Evolutionary conservation across 805 yeast species (phyloP), one percentile per base, ranked within the genome.

Genomic region (Candida dajiaensis): DNA sequence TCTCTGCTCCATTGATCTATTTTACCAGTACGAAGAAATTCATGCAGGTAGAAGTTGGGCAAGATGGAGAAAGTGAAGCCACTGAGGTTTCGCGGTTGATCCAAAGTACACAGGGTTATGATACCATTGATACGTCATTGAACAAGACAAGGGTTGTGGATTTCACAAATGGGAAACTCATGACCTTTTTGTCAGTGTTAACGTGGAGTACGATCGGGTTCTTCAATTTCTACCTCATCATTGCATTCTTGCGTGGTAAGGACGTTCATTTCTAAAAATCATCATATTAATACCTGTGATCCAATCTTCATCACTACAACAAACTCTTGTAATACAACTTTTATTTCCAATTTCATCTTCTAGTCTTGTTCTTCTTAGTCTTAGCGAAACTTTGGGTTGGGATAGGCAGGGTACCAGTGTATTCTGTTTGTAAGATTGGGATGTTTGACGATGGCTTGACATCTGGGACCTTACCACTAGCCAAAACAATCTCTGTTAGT

Each of bases 1-100:
- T 89, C 6, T 80, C 89, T 37, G 96, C 96, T 0, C 97, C 97
- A 20, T 71, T 89, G 59, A 76, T 89, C 46, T 84, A 79, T 61
- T 85, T 89, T 63, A 89, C 96, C 0, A 77, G 87, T 55, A 78
- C 75, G 42, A 80, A 80, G 55, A 64, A 71, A 37, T 81, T 83
- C 48, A 85, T 85, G 94, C 69, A 77, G 38, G 86, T 81, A 9
- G 73, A 71, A 29, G 22, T 63, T 13, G 48, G 40, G 6, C 53
- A 46, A 23, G 40, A 19, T 38, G 58, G 47, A 31, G 47, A 42
- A 10, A 52, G 49, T 15, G 53, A 47, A 35, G 41, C 45, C 10
- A 38, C 26, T 22, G 56, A 46, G 12, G 47, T 46, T 3, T 15
- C 37, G 4, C 18, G 9, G 18, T 37, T 44, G 19, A 6, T 44